Base-by-base conservation (phyloP, 1,139 yeast species). In the Arxiozyma slooffiae region DNA sequence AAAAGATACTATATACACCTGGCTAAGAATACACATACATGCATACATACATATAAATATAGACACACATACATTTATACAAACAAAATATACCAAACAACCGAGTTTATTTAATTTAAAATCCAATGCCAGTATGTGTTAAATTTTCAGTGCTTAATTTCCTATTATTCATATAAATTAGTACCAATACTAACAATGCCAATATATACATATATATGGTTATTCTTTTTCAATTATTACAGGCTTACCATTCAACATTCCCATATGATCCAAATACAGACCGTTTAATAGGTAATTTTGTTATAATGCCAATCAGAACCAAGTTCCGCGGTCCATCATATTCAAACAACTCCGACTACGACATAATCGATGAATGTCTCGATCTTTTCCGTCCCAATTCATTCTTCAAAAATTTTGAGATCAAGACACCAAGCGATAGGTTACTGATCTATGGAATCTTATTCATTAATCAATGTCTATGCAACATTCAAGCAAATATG, bases 321-420 rank as follows among this genome's bases (percentile, higher is more conserved):
- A 80, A 79, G 59, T 85, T 79, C 68, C 77, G 96, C 57, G 98
- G 98, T 6, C 97, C 98, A 5, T 83, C 96, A 0, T 88, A 82
- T 66, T 95, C 95, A 7, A 79, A 89, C 7, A 75, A 77, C 52
- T 79, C 80, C 30, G 96, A 86, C 60, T 90, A 89, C 67, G 99
- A 92, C 68, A 86, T 92, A 53, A 77, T 86, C 53, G 98, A 92
- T 64, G 99, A 92, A 69, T 78, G 83, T 30, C 72, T 92, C 53
- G 98, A 92, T 69, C 76, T 92, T 53, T 92, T 92, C 70, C 77
- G 98, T 58, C 97, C 97, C 62, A 92, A 92, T 69, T 86, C 96
- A 7, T 90, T 92, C 71, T 92, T 94, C 77, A 85, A 87, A 67
- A 92, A 92, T 74, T 94, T 92, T 69, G 98, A 94, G 71, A 89